These are phyloP conservation scores for Backusella psychrophila DNA, from an alignment of 192 early-diverging fungal species.

Conservation along the genomic window DNA sequence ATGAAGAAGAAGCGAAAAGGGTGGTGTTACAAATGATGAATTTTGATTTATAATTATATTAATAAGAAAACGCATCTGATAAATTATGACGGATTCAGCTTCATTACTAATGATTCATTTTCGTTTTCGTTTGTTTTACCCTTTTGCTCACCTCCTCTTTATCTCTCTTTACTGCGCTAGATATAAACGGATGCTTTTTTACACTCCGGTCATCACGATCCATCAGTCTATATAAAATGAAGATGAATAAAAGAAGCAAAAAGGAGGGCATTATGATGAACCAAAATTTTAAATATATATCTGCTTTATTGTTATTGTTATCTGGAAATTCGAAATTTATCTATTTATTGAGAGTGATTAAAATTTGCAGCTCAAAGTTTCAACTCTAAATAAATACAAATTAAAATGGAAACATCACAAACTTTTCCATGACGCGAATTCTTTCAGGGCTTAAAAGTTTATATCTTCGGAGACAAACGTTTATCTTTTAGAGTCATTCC, in stretches of 20 bases:
- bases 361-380: not conserved
- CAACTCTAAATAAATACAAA: conserved; percentile 1
- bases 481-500: not conserved
- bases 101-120: conserved; percentile 1
- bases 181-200: not conserved
- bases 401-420: not conserved
- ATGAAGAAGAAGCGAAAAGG: not conserved
- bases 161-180: not conserved
- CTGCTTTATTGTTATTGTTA: not conserved
- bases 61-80: not conserved
- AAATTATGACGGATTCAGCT: not conserved
- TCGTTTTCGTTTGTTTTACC: not conserved
- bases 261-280: not conserved
- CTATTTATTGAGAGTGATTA: conserved; percentile 1
- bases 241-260: not conserved
- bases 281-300: not conserved
- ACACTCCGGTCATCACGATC: not conserved
- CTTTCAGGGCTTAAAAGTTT: not conserved
- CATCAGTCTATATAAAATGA: not conserved
- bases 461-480: not conserved
- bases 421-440: not conserved
- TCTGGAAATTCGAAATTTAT: conserved; percentile 1
- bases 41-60: not conserved
- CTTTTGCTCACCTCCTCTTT: not conserved
- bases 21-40: not conserved